phyloP scores from a whole-genome alignment of 345 rosid genomes.

The Populus davidiana region DNA sequence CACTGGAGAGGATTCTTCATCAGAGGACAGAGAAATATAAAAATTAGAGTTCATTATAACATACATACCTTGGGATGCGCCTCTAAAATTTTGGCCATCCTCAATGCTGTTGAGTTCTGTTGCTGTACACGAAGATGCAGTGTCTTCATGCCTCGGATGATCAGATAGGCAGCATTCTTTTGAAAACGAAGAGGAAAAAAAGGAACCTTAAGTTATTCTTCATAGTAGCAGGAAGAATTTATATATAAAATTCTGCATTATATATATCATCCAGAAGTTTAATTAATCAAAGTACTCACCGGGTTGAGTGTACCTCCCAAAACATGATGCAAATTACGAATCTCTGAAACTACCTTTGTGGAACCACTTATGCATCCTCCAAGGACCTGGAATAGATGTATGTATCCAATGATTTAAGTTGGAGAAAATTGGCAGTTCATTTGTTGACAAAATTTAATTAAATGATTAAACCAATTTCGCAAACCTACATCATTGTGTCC shows the following conservation, averaged over 20 bases:
- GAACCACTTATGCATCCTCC: constrained; percentile 95
- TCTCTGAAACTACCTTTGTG: constrained; percentile 56
- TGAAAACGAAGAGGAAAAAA: constrained; percentile 2
- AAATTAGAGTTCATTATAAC: not conserved
- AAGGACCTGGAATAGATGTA: constrained; percentile 61
- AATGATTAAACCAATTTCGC: constrained; percentile 8
- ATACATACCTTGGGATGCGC: constrained; percentile 90
- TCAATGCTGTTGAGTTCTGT: constrained; percentile 83
- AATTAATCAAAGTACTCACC: constrained; percentile 39
- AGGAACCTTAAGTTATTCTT: not conserved
- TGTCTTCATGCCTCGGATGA: constrained; percentile 99
- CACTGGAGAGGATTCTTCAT: not conserved
- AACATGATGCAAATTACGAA: constrained; percentile 88
- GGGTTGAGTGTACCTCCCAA: constrained; percentile 94
- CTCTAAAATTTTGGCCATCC: constrained; percentile 99
- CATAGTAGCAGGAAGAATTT: not conserved
- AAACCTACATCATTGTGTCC: constrained; percentile 91
- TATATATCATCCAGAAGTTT: not conserved
- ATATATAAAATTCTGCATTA: not conserved
- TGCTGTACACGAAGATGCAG: constrained; percentile 98
- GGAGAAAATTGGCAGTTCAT: not conserved
- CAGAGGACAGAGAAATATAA: not conserved
- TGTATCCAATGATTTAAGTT: not conserved
- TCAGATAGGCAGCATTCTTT: constrained; percentile 90
- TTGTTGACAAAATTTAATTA: not conserved